phyloP scores from a whole-genome alignment of 306 rosid species.

The Ormosia emarginata region DNA sequence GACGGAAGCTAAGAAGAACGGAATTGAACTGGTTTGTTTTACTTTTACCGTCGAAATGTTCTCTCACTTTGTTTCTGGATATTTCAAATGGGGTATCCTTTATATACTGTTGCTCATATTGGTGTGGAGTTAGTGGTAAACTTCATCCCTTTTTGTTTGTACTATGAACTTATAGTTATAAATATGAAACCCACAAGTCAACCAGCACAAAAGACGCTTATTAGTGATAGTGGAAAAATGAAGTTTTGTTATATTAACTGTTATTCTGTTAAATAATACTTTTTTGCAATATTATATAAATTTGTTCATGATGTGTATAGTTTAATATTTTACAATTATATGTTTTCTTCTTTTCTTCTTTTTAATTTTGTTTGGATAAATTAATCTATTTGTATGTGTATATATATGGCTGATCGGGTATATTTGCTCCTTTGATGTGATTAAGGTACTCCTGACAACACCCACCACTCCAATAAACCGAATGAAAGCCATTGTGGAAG shows the following conservation, averaged over 20 bases:
- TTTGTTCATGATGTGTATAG: not conserved
- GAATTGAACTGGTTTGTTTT: constrained; percentile 72
- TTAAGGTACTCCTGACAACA: constrained; percentile 86
- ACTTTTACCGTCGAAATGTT: not conserved
- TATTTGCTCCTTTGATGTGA: constrained; percentile 19
- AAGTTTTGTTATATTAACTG: constrained; percentile 9
- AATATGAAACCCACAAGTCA: constrained; percentile 1
- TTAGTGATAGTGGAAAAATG: not conserved
- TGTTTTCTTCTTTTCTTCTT: not conserved
- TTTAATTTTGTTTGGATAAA: not conserved
- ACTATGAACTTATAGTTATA: not conserved
- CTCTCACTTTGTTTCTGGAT: not conserved
- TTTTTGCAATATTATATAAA: not conserved
- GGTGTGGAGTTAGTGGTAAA: not conserved
- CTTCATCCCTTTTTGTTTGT: not conserved
- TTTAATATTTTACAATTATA: not conserved
- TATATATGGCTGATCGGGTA: not conserved
- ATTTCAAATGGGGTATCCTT: constrained; percentile 6
- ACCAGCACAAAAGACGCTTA: not conserved
- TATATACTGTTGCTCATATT: not conserved
- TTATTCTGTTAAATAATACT: not conserved
- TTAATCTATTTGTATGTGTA: not conserved
- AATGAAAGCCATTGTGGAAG: constrained; percentile 85
- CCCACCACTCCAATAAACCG: constrained; percentile 78
- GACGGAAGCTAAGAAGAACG: constrained; percentile 66